Conservation (phyloP, 768 basidiomycete species). For the Dictyophora rubrovolvata region DNA sequence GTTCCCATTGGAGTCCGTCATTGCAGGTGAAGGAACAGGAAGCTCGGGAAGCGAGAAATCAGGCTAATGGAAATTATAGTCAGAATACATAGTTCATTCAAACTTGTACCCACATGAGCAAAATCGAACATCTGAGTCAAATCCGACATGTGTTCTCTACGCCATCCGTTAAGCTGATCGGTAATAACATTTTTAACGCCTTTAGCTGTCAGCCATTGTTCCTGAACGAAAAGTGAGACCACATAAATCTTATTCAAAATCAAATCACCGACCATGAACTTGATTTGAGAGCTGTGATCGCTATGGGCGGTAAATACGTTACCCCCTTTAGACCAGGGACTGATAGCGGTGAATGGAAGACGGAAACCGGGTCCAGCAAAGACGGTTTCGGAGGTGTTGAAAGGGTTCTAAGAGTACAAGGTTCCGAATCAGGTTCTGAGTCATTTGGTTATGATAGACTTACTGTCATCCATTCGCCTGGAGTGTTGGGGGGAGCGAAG, state of each 20-base stretch:
- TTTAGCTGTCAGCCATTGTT: conserved; percentile 10
- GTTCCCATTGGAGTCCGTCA: conserved; percentile 2
- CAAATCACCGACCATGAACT: background rate
- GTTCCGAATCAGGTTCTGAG: background rate
- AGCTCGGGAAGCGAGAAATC: conserved; percentile 4
- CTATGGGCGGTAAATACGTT: conserved; percentile 9
- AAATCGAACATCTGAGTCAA: conserved; percentile 14
- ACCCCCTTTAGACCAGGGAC: conserved; percentile 10
- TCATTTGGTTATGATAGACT: background rate
- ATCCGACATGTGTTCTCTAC: conserved; percentile 13
- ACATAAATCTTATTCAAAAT: background rate
- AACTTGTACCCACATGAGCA: conserved; percentile 7
- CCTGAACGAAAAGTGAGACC: background rate
- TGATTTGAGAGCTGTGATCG: conserved; percentile 10
- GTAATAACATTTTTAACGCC: conserved; percentile 7
- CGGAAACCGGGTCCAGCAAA: conserved; percentile 12
- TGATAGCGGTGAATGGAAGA: conserved; percentile 10
- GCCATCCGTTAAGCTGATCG: conserved; percentile 9
- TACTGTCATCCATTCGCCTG: conserved; percentile 11
- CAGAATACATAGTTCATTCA: too few species aligned
- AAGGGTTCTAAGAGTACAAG: background rate
- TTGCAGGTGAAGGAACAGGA: conserved; percentile 3
- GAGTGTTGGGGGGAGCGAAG: conserved; percentile 4
- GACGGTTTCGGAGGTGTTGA: conserved; percentile 3
- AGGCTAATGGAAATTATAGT: background rate